Evolutionary conservation across 2,329 filamentous ascomycete genomes (phyloP).

Genomic region (Periconia sp.): DNA sequence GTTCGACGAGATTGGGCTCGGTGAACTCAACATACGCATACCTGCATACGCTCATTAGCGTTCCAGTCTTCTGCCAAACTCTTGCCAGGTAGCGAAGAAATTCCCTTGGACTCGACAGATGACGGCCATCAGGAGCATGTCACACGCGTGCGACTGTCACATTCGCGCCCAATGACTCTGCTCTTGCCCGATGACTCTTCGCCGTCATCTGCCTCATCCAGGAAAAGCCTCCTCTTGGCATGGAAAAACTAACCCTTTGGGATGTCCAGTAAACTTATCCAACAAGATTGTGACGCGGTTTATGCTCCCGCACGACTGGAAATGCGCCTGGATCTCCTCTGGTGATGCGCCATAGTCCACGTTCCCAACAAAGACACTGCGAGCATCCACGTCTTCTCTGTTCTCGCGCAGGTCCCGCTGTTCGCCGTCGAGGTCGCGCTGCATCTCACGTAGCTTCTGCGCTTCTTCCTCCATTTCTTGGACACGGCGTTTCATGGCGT

Average conservation of each 20-base stretch:
- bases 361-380: constrained; percentile 98
- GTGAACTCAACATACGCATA: constrained; percentile 99
- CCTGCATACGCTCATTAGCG: constrained; percentile 63
- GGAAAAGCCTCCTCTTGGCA: constrained; percentile 47
- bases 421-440: constrained; percentile 76
- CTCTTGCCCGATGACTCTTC: background rate
- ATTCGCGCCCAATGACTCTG: constrained; percentile 1
- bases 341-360: constrained; percentile 97
- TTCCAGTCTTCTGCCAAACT: constrained; percentile 59
- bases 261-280: constrained; percentile 98
- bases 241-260: constrained; percentile 81
- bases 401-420: constrained; percentile 84
- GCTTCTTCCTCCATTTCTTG: constrained; percentile 66
- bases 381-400: constrained; percentile 92
- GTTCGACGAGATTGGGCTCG: constrained; percentile 89
- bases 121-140: constrained; percentile 7
- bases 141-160: constrained; percentile 1
- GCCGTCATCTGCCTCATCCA: constrained; percentile 25
- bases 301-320: constrained; percentile 95
- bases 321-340: constrained; percentile 97
- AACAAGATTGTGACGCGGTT: constrained; percentile 97
- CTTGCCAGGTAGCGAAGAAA: constrained; percentile 63
- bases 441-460: constrained; percentile 61
- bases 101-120: constrained; percentile 21
- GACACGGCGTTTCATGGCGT: constrained; percentile 60